Base-by-base conservation (phyloP, 306 rosid genomes). In the Pyrus pyrifolia region DNA sequence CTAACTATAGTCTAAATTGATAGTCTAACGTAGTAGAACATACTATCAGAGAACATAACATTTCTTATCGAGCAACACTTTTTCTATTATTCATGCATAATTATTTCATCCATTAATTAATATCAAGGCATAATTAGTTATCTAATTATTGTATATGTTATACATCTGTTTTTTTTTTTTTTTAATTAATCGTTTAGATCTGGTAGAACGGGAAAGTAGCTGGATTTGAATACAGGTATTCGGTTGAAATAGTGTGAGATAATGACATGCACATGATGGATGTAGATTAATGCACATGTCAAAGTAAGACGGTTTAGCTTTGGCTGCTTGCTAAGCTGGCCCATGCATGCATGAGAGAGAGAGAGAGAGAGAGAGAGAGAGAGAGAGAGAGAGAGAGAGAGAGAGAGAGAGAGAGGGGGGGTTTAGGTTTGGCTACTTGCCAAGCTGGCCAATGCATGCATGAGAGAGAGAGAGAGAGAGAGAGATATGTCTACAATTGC, bases 211-310 rank as follows among this genome's bases (percentile, higher is more conserved):
- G 8, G 38, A 61, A 11, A 61, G 67, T n/a, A 61, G 23, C 29
- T 11, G 10, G 35, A 61, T 60, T 31, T 60, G 12, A 25, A 60
- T 45, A 22, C 73, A 25, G 44, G 17, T 29, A 9, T 58, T 59
- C 17, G 25, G 64, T 12, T 5, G 18, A 10, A 27, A 46, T 62
- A 12, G 52, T 1, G 8, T 2, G 22, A 53, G 29, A 21, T 44
- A 73, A 44, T 40, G 49, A 71, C 9, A 17, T 57, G 21, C 71
- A 74, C 78, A 63, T 63, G 51, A 62, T 5, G 31, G 6, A 33
- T 25, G 38, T 14, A 35, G 51, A 29, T n/a, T n/a, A n/a, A n/a
- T 70, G 74, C 85, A 86, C 82, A 46, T 74, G 83, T 67, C 35
- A 35, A 49, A 61, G 74, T 53, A 27, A 64, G 74, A 53, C 44